Evolutionary conservation across 257 asterid species (phyloP).

Genomic region (Jaltomata sinuosa): DNA sequence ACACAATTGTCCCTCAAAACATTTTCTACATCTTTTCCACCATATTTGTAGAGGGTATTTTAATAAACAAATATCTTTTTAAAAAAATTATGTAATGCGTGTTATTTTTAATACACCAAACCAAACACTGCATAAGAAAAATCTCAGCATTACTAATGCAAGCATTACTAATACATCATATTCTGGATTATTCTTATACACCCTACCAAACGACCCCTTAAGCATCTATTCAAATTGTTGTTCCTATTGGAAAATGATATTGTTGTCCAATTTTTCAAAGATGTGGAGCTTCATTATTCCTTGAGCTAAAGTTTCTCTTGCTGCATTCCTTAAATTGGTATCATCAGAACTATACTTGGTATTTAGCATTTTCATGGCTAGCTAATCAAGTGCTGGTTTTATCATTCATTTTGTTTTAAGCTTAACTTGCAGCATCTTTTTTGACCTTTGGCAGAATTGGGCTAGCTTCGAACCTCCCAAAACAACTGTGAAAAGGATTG

Average conservation of each 20-base stretch:
- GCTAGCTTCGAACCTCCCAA: constrained; percentile 56
- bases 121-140: too few species aligned
- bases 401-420: neutral
- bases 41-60: too few species aligned
- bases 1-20: too few species aligned
- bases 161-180: too few species aligned
- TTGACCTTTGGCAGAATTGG: constrained; percentile 54
- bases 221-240: neutral
- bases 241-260: neutral
- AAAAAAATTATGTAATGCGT: too few species aligned
- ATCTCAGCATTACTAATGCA: too few species aligned
- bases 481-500: constrained; percentile 70
- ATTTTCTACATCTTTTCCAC: too few species aligned
- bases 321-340: neutral
- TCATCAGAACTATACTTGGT: neutral
- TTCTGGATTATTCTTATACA: too few species aligned
- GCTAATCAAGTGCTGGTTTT: neutral
- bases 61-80: too few species aligned
- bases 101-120: too few species aligned
- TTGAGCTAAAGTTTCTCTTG: neutral
- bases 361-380: neutral
- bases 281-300: neutral
- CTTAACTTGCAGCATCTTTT: neutral
- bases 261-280: neutral
- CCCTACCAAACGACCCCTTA: too few species aligned